Evolutionary conservation across 176 grass and related monocot genomes (phyloP), one percentile per base, ranked within the genome.

Genomic region (Aegilops tauschii): DNA sequence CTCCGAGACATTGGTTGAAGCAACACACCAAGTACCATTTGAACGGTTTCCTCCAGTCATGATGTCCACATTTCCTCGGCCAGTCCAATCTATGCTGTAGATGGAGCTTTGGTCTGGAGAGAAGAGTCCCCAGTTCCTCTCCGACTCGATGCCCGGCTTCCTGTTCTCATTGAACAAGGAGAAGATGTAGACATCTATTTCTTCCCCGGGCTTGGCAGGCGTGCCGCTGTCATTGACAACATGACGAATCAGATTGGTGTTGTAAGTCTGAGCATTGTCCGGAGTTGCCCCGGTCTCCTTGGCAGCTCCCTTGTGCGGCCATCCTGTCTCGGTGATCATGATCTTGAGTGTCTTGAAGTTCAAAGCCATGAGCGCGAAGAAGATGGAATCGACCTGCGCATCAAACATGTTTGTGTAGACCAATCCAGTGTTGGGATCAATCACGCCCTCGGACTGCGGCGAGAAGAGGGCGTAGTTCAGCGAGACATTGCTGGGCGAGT

Each of bases 91-190:
- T 64, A 99, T 85, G 82, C 94, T 99, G 65, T 99, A 99, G 30
- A 99, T 92, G 8, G 89, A 83, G 25, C 92, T 99, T 69, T 96
- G 89, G 65, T 96, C 97, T 0, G 97, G 97, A 30, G 84, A 99
- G 30, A 94, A 99, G 21, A 96, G 72, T 5, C 97, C 97, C 97
- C 97, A 99, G 77, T 99, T 96, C 82, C 97, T 93, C 90, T 99
- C 97, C 1, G 97, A 99, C 77, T 93, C 94, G 7, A 96, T 87
- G 45, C 97, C 92, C 1, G 97, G 92, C 27, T 99, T 99, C 77
- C 94, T 91, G 50, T 99, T 99, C 89, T 99, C 97, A 37, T 94
- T 96, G 90, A 99, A 99, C 87, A 99, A 89, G 54, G 97, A 99
- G 78, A 99, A 99, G 76, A 99, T 87, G 65, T 96, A 99, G 12